Base-by-base conservation (phyloP, 495 filamentous ascomycete species). In the Jackrogersella multiformis region DNA sequence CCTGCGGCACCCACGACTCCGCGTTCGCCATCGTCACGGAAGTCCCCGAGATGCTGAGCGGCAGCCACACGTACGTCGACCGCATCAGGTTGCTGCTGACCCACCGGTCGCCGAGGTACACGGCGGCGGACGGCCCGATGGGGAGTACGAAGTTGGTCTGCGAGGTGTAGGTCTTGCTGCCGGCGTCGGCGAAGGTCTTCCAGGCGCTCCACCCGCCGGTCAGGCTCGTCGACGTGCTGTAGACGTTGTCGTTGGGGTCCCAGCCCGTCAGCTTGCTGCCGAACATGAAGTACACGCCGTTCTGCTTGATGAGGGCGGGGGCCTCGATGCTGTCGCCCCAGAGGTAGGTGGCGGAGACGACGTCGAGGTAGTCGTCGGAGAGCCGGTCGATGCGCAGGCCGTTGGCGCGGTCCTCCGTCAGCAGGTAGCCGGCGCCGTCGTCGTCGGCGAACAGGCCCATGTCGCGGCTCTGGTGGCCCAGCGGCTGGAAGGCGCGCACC, bases 21-120 rank as follows among this genome's bases (percentile, higher is more conserved):
- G 72, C 56, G 71, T 87, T 84, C 53, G 80, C 77, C 77, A 86
- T 74, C 26, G 49, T 76, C 18, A 81, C 87, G 1, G 73, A 84
- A 0, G 81, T 87, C 0, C 87, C 88, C 15, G 74, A 79, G 68
- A 91, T 80, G 4, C 65, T 79, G 1, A 90, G 76, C 4, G 88
- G 88, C 0, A 91, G 80, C 88, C 88, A 91, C 26, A 90, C 75
- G 68, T 90, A 90, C 4, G 87, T 86, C 38, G 79, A 82, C 20
- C 83, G 74, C 80, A 84, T 84, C 0, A 90, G 79, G 69, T 90
- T 88, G 15, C 64, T 59, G 15, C 78, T 80, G 1, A 84, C 69
- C 88, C 88, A 90, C 4, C 88, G 80, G 74, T 90, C 88, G 48
- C 88, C 88, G 78, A 90, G 84, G 74, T 90, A 91, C 56, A 87